Conservation (phyloP, 257 asterid genomes). For the Vinca minor region DNA sequence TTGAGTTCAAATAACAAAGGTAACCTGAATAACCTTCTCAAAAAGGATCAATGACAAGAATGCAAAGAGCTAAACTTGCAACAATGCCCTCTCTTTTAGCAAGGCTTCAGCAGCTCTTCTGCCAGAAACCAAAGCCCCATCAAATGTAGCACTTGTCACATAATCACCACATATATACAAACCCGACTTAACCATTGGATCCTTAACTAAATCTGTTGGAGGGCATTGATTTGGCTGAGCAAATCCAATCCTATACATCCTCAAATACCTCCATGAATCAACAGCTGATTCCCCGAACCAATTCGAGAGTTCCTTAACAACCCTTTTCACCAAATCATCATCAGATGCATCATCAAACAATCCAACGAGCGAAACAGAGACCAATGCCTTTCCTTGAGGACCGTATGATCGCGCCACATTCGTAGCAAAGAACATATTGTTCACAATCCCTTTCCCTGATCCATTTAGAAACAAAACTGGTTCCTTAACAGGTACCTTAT, state of each 20-base stretch:
- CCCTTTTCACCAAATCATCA: slow-evolving; percentile 53
- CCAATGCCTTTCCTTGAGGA: slow-evolving; percentile 69
- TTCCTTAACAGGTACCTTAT: slow-evolving; percentile 49
- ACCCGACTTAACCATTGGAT: slow-evolving; percentile 47
- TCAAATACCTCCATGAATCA: slow-evolving; percentile 57
- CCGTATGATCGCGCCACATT: slow-evolving; percentile 76
- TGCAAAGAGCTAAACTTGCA: slow-evolving; percentile 24
- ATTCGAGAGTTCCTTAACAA: slow-evolving; percentile 46
- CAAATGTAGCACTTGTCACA: slow-evolving; percentile 79
- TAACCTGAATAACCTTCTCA: slow-evolving; percentile 4
- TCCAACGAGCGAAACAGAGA: slow-evolving; percentile 71
- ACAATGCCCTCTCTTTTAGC: slow-evolving; percentile 43
- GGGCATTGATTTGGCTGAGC: slow-evolving; percentile 93
- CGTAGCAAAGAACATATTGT: slow-evolving; percentile 84
- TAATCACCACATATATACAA: slow-evolving; percentile 86
- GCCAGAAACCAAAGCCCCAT: slow-evolving; percentile 90
- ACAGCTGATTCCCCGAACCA: slow-evolving; percentile 68
- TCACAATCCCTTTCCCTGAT: slow-evolving; percentile 65
- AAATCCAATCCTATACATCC: slow-evolving; percentile 58
- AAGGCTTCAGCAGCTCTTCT: slow-evolving; percentile 82
- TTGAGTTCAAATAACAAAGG: neutral
- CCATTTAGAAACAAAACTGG: slow-evolving; percentile 76
- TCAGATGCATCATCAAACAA: slow-evolving; percentile 37
- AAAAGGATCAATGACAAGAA: neutral
- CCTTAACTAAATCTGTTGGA: slow-evolving; percentile 68